A percentile compares a stretch with the other conserved stretches of the same genome.
Conservation (phyloP, 1,139 yeast genomes). For the Debaryomyces singareniensis region DNA sequence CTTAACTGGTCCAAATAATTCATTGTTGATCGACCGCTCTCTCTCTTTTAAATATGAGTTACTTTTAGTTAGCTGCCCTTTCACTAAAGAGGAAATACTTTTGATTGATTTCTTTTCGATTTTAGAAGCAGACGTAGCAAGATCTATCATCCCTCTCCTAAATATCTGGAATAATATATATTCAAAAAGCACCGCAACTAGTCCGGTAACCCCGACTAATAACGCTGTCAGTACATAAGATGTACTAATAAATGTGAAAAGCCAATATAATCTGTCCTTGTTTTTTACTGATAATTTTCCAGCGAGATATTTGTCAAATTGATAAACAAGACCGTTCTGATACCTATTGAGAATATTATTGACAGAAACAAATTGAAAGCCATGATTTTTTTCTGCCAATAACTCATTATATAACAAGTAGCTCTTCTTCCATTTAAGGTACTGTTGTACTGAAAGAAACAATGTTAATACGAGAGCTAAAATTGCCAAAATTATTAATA, state of each 20-base stretch:
- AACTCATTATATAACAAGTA: constrained; percentile 17
- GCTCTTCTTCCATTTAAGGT: constrained; percentile 44
- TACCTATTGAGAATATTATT: constrained; percentile 14
- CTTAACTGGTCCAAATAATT: constrained; percentile 61
- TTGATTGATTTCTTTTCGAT: not conserved
- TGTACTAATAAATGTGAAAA: constrained; percentile 44
- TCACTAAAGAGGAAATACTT: constrained; percentile 1
- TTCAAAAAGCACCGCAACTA: constrained; percentile 44
- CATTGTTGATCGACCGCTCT: constrained; percentile 47
- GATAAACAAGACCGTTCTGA: constrained; percentile 13
- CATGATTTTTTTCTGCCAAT: not conserved
- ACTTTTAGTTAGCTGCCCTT: constrained; percentile 14
- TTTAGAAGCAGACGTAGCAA: too few species aligned
- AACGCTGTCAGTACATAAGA: constrained; percentile 38
- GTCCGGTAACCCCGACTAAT: constrained; percentile 42
- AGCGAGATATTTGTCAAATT: constrained; percentile 6
- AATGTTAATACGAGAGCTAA: constrained; percentile 20
- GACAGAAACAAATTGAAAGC: constrained; percentile 1
- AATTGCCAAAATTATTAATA: constrained; percentile 33
- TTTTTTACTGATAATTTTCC: constrained; percentile 1
- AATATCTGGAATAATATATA: constrained; percentile 28
- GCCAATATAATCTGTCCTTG: constrained; percentile 28
- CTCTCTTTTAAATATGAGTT: constrained; percentile 18
- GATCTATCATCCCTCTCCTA: constrained; percentile 1
- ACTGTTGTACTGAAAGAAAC: constrained; percentile 40